These are phyloP conservation scores for Aspergillus hiratsukae DNA, from an alignment of 2,329 filamentous ascomycete genomes.

Conservation along the genomic window DNA sequence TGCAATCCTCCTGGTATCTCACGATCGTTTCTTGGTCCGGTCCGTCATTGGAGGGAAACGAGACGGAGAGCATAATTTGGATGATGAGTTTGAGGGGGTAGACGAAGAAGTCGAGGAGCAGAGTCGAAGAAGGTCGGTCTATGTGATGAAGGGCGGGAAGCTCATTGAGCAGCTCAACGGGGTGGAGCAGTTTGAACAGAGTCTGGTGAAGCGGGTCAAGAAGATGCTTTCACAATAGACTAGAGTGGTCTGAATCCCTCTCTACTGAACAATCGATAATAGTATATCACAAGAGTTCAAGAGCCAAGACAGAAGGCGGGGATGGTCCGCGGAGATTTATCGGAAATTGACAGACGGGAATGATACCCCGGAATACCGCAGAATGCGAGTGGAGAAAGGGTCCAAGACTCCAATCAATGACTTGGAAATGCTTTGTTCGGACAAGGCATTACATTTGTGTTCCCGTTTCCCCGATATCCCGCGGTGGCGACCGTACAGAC, in stretches of 20 bases:
- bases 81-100: conserved; percentile 44
- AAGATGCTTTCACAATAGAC: conserved; percentile 34
- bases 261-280: not conserved
- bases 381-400: no score
- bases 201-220: conserved; percentile 56
- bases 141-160: conserved; percentile 55
- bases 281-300: conserved; percentile 35
- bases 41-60: conserved; percentile 63
- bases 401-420: no score
- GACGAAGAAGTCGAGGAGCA: conserved; percentile 44
- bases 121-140: conserved; percentile 53
- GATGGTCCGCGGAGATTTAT: no score
- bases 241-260: not conserved
- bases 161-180: conserved; percentile 55
- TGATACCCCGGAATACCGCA: no score
- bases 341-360: no score
- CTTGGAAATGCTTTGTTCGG: no score
- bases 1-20: conserved; percentile 71
- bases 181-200: conserved; percentile 61
- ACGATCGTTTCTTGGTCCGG: conserved; percentile 77
- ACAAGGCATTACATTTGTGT: not conserved
- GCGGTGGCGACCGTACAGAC: not conserved
- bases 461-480: not conserved
- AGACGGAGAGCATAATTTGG: conserved; percentile 34
- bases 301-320: not conserved